phyloP scores from a whole-genome alignment of 768 basidiomycete genomes.

The Lepiota brunneoincarnata region DNA sequence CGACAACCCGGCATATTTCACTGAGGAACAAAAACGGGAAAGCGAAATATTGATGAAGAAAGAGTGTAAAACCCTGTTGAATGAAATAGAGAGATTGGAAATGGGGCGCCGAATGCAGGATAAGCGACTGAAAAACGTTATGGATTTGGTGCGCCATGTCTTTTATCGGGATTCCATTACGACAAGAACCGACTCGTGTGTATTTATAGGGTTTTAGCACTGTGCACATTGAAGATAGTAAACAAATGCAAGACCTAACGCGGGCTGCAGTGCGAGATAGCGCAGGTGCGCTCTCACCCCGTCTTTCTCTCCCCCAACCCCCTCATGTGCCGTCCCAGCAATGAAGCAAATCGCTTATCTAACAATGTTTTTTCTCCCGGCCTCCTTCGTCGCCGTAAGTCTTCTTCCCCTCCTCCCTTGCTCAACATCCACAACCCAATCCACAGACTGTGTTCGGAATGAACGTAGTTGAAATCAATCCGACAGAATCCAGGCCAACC shows the following conservation, averaged over 20 bases:
- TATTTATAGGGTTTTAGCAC: conserved; percentile 42
- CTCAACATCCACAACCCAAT: neutral
- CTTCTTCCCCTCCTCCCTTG: neutral
- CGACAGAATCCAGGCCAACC: conserved; percentile 21
- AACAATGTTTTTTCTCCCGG: conserved; percentile 61
- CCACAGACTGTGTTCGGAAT: conserved; percentile 45
- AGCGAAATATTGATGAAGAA: conserved; percentile 22
- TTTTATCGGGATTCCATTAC: neutral
- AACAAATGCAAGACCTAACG: conserved; percentile 42
- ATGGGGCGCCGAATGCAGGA: conserved; percentile 31
- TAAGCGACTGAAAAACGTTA: conserved; percentile 39
- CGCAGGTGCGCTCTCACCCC: conserved; percentile 14
- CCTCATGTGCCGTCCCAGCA: conserved; percentile 20
- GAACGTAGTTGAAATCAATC: conserved; percentile 40
- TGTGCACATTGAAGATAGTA: conserved; percentile 49
- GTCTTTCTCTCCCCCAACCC: neutral
- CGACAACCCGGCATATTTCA: conserved; percentile 12
- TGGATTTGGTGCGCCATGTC: conserved; percentile 32
- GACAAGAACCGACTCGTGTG: conserved; percentile 33
- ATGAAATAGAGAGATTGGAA: conserved; percentile 45
- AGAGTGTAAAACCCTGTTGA: conserved; percentile 38
- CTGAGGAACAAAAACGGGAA: neutral
- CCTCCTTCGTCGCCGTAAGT: conserved; percentile 44
- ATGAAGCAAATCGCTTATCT: conserved; percentile 57
- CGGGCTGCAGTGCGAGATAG: conserved; percentile 38